Percentiles rank a stretch among this genome's conserved stretches.
phyloP scores from a whole-genome alignment of 2,329 filamentous ascomycete species.

The Davidsoniella eucalypti region DNA sequence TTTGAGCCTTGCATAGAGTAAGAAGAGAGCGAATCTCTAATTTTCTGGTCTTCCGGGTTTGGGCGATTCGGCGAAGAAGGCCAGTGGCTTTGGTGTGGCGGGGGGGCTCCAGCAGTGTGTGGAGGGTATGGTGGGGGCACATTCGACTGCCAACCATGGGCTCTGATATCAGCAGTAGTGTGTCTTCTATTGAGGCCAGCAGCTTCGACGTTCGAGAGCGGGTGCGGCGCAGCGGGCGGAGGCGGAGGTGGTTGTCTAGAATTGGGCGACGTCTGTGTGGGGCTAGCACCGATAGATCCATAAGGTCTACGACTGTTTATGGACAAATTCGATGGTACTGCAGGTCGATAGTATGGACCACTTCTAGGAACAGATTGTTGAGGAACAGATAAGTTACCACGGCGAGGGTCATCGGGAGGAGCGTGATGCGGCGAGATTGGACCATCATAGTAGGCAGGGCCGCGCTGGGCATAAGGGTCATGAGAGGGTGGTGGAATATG shows the following conservation, averaged over 20 bases:
- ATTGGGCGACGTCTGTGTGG: slow-evolving; percentile 56
- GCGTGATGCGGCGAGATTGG: slow-evolving; percentile 79
- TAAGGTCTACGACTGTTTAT: slow-evolving; percentile 55
- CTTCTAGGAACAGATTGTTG: slow-evolving; percentile 26
- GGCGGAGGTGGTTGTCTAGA: slow-evolving; percentile 33
- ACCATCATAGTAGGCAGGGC: slow-evolving; percentile 52
- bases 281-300: slow-evolving; percentile 65
- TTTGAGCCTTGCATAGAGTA: slow-evolving; percentile 33
- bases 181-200: slow-evolving; percentile 64
- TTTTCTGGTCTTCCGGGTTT: slow-evolving; percentile 35
- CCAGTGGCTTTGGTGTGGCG: slow-evolving; percentile 31
- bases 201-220: slow-evolving; percentile 43
- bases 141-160: slow-evolving; percentile 44
- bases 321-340: slow-evolving; percentile 67
- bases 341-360: slow-evolving; percentile 52
- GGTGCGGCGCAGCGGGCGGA: slow-evolving; percentile 46
- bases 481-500: slow-evolving; percentile 39
- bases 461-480: slow-evolving; percentile 43
- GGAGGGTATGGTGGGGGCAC: slow-evolving; percentile 17
- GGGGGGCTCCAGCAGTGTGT: slow-evolving; percentile 42
- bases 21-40: slow-evolving; percentile 38
- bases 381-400: slow-evolving; percentile 48
- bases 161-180: slow-evolving; percentile 88
- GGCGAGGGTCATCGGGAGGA: slow-evolving; percentile 67
- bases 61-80: slow-evolving; percentile 37